phyloP scores from a whole-genome alignment of 192 early-diverging fungal species.

The Allomyces macrogynus region DNA sequence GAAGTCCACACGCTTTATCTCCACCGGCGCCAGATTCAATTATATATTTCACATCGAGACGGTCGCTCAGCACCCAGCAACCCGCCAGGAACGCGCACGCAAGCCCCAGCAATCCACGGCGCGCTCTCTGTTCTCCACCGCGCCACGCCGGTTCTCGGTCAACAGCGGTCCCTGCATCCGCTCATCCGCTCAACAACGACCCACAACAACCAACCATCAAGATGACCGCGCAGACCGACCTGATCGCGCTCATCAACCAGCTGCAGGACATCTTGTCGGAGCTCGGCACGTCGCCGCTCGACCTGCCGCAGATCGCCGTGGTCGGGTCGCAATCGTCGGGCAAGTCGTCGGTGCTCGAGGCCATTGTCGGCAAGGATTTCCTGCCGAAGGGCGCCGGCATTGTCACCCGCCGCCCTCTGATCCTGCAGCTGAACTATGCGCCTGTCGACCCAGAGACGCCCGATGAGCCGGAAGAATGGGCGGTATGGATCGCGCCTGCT shows the following conservation, averaged over 20 bases:
- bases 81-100: no score
- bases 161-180: no score
- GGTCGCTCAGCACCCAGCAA: no score
- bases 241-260: constrained; percentile 60
- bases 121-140: no score
- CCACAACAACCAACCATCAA: no score
- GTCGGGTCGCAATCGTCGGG: constrained; percentile 77
- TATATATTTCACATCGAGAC: no score
- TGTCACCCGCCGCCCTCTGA: constrained; percentile 60
- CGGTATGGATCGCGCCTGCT: no score
- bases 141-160: no score
- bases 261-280: constrained; percentile 63
- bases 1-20: no score
- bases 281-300: constrained; percentile 44
- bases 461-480: not conserved
- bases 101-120: no score
- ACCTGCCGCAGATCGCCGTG: constrained; percentile 65
- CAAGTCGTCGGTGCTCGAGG: constrained; percentile 93
- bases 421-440: constrained; percentile 54
- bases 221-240: constrained; percentile 12
- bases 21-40: no score
- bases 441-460: constrained; percentile 4
- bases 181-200: no score
- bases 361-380: constrained; percentile 92
- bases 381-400: constrained; percentile 78